A percentile compares a stretch with the other conserved stretches of the same genome.
Evolutionary conservation across 805 yeast species (phyloP).

Genomic region (Henningerozyma blattae): DNA sequence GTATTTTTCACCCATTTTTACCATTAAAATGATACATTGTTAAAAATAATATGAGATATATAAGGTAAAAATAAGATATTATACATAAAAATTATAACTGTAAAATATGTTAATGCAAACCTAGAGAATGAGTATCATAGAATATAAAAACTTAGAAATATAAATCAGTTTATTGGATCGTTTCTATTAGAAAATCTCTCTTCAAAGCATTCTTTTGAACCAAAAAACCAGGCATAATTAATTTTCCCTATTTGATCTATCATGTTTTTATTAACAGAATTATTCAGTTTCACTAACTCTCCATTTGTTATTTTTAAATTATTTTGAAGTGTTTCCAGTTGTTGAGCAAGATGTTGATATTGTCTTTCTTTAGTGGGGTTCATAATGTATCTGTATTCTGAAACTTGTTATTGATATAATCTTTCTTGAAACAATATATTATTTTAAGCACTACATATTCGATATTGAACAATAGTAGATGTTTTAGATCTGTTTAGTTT

Average conservation of each 20-base stretch:
- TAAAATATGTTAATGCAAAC: background rate
- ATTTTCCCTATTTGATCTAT: constrained; percentile 23
- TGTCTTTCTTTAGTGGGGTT: constrained; percentile 20
- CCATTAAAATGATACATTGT: background rate
- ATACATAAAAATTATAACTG: background rate
- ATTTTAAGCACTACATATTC: no score
- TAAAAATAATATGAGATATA: background rate
- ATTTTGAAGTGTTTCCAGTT: constrained; percentile 14
- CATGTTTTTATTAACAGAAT: constrained; percentile 20
- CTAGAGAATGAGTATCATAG: no score
- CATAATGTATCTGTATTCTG: constrained; percentile 8
- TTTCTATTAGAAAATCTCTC: background rate
- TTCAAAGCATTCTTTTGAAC: constrained; percentile 20
- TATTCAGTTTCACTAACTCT: constrained; percentile 20
- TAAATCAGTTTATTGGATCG: background rate
- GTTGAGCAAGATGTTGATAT: constrained; percentile 21
- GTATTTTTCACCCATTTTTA: no score
- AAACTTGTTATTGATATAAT: no score
- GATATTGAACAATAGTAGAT: no score
- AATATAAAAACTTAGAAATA: no score
- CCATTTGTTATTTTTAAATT: constrained; percentile 17
- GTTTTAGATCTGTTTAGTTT: no score
- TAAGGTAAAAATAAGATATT: background rate
- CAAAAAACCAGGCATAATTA: constrained; percentile 23
- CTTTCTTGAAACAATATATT: no score